Evolutionary conservation across 140 eudicot genomes (phyloP).

Genomic region (Oenanthe javanica): DNA sequence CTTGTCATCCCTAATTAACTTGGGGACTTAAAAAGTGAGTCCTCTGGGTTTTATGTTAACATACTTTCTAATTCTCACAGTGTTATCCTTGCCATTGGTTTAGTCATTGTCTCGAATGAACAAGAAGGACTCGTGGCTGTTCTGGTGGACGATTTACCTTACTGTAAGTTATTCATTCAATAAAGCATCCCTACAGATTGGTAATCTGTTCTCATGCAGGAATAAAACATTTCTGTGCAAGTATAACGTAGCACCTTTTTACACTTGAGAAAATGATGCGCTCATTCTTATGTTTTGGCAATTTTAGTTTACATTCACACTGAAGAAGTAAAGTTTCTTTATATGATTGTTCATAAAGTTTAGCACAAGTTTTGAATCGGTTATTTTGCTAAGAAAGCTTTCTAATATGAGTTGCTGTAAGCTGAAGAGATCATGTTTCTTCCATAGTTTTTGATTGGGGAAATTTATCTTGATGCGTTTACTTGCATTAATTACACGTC

Average conservation of each 20-base stretch:
- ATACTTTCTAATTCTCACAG: constrained; percentile 7
- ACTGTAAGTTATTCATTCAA: constrained; percentile 45
- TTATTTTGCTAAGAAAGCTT: not conserved
- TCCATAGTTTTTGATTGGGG: not conserved
- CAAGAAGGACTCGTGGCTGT: constrained; percentile 97
- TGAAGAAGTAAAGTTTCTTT: not conserved
- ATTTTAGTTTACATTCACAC: not conserved
- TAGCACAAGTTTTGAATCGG: not conserved
- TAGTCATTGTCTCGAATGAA: constrained; percentile 91
- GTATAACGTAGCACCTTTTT: not conserved
- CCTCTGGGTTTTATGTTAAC: not conserved
- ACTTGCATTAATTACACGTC: not conserved
- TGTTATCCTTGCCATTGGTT: not conserved
- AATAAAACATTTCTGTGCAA: not conserved
- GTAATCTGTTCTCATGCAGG: not conserved
- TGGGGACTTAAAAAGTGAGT: not conserved
- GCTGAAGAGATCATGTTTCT: not conserved
- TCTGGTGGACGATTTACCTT: constrained; percentile 95
- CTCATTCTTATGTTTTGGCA: not conserved
- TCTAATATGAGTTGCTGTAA: not conserved
- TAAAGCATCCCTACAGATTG: not conserved
- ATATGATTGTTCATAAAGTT: not conserved
- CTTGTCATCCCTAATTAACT: not conserved
- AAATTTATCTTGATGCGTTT: not conserved
- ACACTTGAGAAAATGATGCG: not conserved